Evolutionary conservation across 1,284 basidiomycete species (phyloP), one percentile per base, ranked within the genome.

Genomic region (Leccinum huronense): DNA sequence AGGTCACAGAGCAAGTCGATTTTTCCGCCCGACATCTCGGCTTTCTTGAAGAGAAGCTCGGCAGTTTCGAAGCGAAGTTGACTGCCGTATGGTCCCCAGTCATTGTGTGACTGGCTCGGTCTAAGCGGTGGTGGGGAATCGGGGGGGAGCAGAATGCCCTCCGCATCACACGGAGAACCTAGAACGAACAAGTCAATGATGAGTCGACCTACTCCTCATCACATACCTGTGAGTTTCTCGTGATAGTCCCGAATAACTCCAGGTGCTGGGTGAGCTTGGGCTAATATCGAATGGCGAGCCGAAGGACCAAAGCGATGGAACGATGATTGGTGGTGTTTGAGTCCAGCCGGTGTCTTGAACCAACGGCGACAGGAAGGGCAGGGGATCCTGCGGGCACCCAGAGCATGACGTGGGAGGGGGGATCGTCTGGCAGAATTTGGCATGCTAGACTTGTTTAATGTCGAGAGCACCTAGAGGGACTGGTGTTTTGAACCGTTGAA

Each of bases 211-310:
- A 23, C 13, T 27, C 27, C 51, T 53, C 13, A 51, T 27, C 48
- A 51, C 27, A 14, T 14, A 54, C 58, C 58, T 59, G 58, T 59
- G 11, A 63, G 36, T 11, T 23, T 56, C 7, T 59, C 8, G 10
- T 63, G 58, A 63, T 63, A 59, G 23, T 53, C 51, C 51, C 11
- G 23, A 53, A 53, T 53, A 23, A 53, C 51, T 27, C 51, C 51
- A 27, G 51, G 27, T 27, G 51, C 51, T 53, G 23, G 51, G 1
- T 53, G 48, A 51, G 23, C 48, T 19, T 23, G 48, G 48, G 23
- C 23, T 51, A 23, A 51, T 51, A 51, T 51, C 6, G 13, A 13
- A 19, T 51, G 48, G 23, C 11, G 11, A 51, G 48, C 14, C 13
- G 48, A 51, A 23, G 23, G 23, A 27, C 19, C 10, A 13, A 51